phyloP scores from a whole-genome alignment of 306 rosid genomes.

The Trifolium dubium region DNA sequence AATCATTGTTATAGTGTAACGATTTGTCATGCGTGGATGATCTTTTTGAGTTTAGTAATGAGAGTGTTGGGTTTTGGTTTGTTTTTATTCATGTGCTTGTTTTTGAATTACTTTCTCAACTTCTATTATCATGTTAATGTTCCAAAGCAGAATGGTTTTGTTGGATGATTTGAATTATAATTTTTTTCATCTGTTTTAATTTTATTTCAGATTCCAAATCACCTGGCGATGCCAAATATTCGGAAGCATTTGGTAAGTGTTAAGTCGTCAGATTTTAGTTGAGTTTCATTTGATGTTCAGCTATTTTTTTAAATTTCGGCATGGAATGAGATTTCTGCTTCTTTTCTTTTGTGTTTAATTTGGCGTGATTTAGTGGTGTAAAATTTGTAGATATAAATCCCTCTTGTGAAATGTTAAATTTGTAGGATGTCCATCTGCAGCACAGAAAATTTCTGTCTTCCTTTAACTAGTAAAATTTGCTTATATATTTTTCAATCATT shows the following conservation, averaged over 20 bases:
- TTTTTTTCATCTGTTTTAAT: slow-evolving; percentile 26
- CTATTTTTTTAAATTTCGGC: slow-evolving; percentile 14
- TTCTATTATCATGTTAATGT: not conserved
- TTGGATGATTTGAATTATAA: slow-evolving; percentile 22
- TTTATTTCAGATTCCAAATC: slow-evolving; percentile 79
- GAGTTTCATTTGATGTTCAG: slow-evolving; percentile 28
- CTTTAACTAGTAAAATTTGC: not conserved
- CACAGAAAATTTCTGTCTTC: not conserved
- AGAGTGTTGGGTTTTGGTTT: slow-evolving; percentile 25
- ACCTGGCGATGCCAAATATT: slow-evolving; percentile 75
- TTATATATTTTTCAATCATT: slow-evolving; percentile 25
- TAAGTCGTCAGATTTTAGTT: slow-evolving; percentile 29
- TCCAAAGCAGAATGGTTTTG: slow-evolving; percentile 13
- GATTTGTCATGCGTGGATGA: slow-evolving; percentile 1
- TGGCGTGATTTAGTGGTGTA: slow-evolving; percentile 22
- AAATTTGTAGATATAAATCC: slow-evolving; percentile 9
- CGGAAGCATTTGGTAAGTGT: slow-evolving; percentile 85
- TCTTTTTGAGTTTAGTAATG: slow-evolving; percentile 14
- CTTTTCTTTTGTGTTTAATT: slow-evolving; percentile 7
- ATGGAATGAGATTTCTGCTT: slow-evolving; percentile 31
- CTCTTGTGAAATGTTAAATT: slow-evolving; percentile 16
- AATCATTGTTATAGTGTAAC: not conserved
- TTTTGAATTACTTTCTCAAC: not conserved
- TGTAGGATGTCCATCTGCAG: slow-evolving; percentile 17
- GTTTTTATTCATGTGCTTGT: slow-evolving; percentile 20